Evolutionary conservation across 23 red algal genomes (phyloP).

Genomic region (Gracilariopsis chorda): DNA sequence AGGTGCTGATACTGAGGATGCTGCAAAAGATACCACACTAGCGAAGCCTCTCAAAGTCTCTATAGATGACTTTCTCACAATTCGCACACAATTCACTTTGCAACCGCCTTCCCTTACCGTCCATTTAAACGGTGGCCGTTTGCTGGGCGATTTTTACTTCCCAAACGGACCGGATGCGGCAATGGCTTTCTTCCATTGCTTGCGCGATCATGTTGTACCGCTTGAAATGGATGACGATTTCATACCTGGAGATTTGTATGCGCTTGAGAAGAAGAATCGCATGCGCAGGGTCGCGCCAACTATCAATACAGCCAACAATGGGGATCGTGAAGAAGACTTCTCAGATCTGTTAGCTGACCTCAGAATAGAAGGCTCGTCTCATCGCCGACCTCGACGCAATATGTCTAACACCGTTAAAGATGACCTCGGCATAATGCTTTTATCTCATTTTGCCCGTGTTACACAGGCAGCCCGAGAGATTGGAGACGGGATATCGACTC

Average conservation of each 20-base stretch:
- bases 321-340: background rate
- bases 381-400: constrained; percentile 2
- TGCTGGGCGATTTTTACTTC: constrained; percentile 29
- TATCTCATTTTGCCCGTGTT: constrained; percentile 62
- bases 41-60: constrained; percentile 17
- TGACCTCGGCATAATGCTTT: constrained; percentile 35
- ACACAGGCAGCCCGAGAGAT: constrained; percentile 56
- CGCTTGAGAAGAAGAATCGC: constrained; percentile 32
- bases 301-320: background rate
- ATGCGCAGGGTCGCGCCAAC: constrained; percentile 58
- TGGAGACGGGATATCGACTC: constrained; percentile 19
- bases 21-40: background rate
- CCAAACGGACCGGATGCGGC: constrained; percentile 68
- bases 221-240: constrained; percentile 7
- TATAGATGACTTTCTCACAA: constrained; percentile 30
- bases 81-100: background rate
- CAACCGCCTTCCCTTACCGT: constrained; percentile 15
- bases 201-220: constrained; percentile 23
- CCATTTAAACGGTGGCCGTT: constrained; percentile 21
- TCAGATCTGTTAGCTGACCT: background rate
- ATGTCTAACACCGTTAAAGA: background rate
- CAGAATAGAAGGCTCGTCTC: background rate
- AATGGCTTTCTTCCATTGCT: constrained; percentile 34
- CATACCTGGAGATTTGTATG: constrained; percentile 22
- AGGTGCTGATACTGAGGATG: background rate